A percentile compares a stretch with the other conserved stretches of the same genome.
phyloP scores from a whole-genome alignment of 2,329 filamentous ascomycete species.

The Fusarium verrucosum region DNA sequence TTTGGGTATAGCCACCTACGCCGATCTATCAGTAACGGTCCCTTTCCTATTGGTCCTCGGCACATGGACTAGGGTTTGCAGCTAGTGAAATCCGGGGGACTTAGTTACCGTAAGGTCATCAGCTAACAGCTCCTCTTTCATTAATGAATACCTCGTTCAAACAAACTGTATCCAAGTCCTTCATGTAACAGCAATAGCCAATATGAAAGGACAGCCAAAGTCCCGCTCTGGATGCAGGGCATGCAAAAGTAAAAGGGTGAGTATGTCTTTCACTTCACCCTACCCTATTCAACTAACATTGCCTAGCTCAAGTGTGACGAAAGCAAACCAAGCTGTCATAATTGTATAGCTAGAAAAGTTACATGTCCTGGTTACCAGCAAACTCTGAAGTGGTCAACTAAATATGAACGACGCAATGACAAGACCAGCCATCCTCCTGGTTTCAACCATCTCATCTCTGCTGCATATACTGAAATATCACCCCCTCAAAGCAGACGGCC shows the following conservation, averaged over 20 bases:
- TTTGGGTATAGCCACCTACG: conserved; percentile 23
- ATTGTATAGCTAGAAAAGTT: conserved; percentile 6
- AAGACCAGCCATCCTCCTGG: conserved; percentile 11
- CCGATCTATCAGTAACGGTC: conserved; percentile 4
- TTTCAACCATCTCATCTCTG: conserved; percentile 22
- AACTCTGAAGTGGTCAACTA: conserved; percentile 32
- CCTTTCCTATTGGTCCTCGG: conserved; percentile 18
- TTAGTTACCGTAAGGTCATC: too few relatives aligned
- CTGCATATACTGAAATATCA: conserved; percentile 2
- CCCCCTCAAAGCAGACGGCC: background rate
- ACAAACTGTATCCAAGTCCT: background rate
- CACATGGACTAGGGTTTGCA: background rate
- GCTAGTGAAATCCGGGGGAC: conserved; percentile 15
- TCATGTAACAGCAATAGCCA: background rate
- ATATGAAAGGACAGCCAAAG: conserved; percentile 25
- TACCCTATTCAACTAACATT: background rate
- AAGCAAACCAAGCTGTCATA: conserved; percentile 18
- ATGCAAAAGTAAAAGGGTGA: conserved; percentile 26
- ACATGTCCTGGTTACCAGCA: conserved; percentile 29
- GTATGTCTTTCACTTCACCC: background rate
- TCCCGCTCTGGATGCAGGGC: conserved; percentile 24
- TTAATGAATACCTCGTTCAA: background rate
- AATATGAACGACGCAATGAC: conserved; percentile 19
- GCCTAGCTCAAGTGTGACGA: conserved; percentile 30
- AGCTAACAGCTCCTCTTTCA: conserved; percentile 5